phyloP scores from a whole-genome alignment of 805 yeast genomes.

The Zygoascus ofunaensis region DNA sequence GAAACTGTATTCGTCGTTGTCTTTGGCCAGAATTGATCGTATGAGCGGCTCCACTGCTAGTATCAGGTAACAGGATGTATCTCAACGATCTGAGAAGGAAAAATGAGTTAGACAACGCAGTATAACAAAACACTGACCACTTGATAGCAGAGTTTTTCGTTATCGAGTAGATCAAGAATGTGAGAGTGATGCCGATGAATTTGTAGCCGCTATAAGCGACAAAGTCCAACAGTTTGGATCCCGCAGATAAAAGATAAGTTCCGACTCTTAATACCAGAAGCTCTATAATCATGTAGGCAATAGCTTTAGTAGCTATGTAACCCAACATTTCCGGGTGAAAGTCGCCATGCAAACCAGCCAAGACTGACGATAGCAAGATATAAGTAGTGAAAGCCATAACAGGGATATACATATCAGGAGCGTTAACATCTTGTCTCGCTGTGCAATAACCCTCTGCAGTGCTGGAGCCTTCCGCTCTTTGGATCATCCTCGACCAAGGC shows the following conservation, averaged over 20 bases:
- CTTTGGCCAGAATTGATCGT: conserved; percentile 55
- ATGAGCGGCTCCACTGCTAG: conserved; percentile 36
- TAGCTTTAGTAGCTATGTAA: conserved; percentile 71
- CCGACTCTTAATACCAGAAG: conserved; percentile 69
- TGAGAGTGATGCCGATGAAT: conserved; percentile 49
- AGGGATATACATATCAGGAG: conserved; percentile 95
- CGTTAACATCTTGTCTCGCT: conserved; percentile 81
- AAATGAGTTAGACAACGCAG: conserved; percentile 47
- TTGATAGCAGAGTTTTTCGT: conserved; percentile 32
- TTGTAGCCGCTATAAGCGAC: conserved; percentile 90
- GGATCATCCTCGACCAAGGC: conserved; percentile 61
- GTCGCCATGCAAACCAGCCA: conserved; percentile 77
- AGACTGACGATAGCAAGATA: conserved; percentile 70
- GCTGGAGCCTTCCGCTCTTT: conserved; percentile 31
- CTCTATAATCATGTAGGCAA: conserved; percentile 75
- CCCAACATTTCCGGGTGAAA: conserved; percentile 93
- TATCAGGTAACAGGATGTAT: conserved; percentile 58
- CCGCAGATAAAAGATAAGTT: conserved; percentile 66
- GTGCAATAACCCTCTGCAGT: conserved; percentile 47
- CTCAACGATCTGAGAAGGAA: conserved; percentile 45
- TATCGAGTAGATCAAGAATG: conserved; percentile 26
- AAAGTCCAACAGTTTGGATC: conserved; percentile 69
- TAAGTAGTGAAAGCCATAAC: conserved; percentile 87
- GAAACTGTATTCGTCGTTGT: conserved; percentile 75
- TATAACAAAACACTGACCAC: conserved; percentile 42